Evolutionary conservation across 2,329 filamentous ascomycete genomes (phyloP), one percentile per base, ranked within the genome.

Genomic region (Onygenales sp.): DNA sequence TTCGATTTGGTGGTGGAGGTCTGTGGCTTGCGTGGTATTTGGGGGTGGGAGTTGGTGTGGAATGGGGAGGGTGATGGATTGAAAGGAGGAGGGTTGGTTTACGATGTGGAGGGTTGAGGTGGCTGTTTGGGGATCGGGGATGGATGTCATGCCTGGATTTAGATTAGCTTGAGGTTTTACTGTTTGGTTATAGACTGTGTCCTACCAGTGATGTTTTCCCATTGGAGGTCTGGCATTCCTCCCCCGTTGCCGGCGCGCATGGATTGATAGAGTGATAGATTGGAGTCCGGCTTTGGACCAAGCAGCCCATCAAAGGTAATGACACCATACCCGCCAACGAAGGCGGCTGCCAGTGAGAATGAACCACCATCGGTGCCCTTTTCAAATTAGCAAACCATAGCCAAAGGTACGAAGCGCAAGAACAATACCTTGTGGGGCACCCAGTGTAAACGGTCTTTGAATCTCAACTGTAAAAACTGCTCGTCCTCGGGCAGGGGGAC

Each of bases 121-220:
- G 7, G 27, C 8, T 10, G 42, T 27, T 32, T 46, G 32, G 5
- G 50, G n/a, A 27, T 46, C 40, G 13, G 33, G 9, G 13, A 42
- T 51, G 31, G 31, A 51, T 14, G 40, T 51, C n/a, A 51, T 44
- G 4, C 34, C 49, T 49, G 36, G 4, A 11, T 7, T 10, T 2
- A 21, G 49, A 34, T 33, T 17, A 10, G 9, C 27, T 27, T 5
- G 8, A n/a, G 11, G 6, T 10, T 14, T 6, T 34, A 9, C 13
- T 14, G 27, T 42, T 5, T 14, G 39, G 11, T 14, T 17, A 8
- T 13, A 42, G 34, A 50, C 27, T 17, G 14, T 50, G 14, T 14
- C 47, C 3, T 40, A 71, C 70, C 67, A 40, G 64, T 62, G 34
- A 71, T 65, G 8, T 65, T 63, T 36, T 70, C 67, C 58, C 65